These are phyloP conservation scores for Ogataea methylovora DNA, from an alignment of 805 yeast species.

Conservation along the genomic window DNA sequence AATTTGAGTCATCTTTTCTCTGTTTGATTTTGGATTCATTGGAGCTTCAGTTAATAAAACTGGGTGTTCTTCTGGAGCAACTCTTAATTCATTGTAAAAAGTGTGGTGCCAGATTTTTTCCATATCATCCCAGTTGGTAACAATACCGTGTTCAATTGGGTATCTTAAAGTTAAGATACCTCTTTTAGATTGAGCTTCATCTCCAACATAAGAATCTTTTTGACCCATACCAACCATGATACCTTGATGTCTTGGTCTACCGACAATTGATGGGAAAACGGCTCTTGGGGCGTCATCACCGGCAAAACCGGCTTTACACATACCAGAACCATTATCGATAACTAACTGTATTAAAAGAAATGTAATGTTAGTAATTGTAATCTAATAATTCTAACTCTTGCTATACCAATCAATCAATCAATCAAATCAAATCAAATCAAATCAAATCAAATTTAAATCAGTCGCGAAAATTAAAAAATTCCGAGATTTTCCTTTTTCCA, in stretches of 20 bases:
- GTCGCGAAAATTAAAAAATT: too few species aligned
- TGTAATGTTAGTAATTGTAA: neutral
- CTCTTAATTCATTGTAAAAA: slow-evolving; percentile 99
- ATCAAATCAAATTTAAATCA: neutral
- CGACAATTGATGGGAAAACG: slow-evolving; percentile 99
- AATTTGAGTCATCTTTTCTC: slow-evolving; percentile 99
- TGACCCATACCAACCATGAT: slow-evolving; percentile 99
- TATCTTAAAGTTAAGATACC: slow-evolving; percentile 98
- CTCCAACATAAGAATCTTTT: slow-evolving; percentile 99
- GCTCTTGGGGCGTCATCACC: slow-evolving; percentile 99
- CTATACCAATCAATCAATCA: too few species aligned
- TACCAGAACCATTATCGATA: slow-evolving; percentile 99
- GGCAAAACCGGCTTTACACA: slow-evolving; percentile 99
- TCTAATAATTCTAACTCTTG: neutral
- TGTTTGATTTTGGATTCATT: slow-evolving; percentile 98
- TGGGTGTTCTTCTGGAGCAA: slow-evolving; percentile 99
- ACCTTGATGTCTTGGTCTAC: slow-evolving; percentile 99
- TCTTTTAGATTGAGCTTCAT: slow-evolving; percentile 99
- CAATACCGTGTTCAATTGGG: slow-evolving; percentile 99
- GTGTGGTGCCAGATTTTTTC: slow-evolving; percentile 99
- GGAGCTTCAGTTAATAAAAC: slow-evolving; percentile 99
- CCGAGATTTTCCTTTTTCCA: too few species aligned
- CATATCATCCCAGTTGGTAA: slow-evolving; percentile 99
- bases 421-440: slow-evolving; percentile 1
- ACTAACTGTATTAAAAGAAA: slow-evolving; percentile 40